Evolutionary conservation across 106 monocot species (phyloP), one percentile per base, ranked within the genome.

Genomic region (Apostasia ramifera): DNA sequence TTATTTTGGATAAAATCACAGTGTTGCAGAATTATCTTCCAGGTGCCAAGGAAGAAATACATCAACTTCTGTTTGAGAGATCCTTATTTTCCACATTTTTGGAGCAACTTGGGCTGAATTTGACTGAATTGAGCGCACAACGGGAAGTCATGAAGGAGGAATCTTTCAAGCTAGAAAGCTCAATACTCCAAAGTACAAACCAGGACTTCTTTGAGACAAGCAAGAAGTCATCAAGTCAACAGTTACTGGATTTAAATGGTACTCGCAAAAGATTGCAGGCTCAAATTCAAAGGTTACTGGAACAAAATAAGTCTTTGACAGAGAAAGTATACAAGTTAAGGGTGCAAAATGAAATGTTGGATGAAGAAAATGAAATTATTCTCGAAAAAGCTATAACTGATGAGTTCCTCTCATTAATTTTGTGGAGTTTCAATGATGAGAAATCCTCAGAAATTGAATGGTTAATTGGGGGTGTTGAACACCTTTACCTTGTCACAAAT

Each of bases 81-180:
- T 79, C 85, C 53, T 77, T 94, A 51, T 76, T 80, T 41, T 38
- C 70, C 15, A 78, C 82, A 41, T 71, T 89, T 45, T 44, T 85
- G 0, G 73, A 85, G 57, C 85, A 89, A 57, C 62, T 75, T 50
- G 70, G 74, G 15, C 51, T 62, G 55, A 80, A 80, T 61, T 11
- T 81, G 10, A 53, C 53, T 3, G 73, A 77, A 47, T 57, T 90
- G 58, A 77, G 59, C 42, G 69, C 50, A 8, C 72, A 79, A 47
- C 83, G 75, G 45, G 63, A 61, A 45, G 40, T 43, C 26, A 53
- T 94, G 63, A 67, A 85, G 59, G 48, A 65, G 60, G 87, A 85
- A 48, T 43, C 47, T 63, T 76, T 55, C 57, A 63, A 12, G 1
- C 71, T 76, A 2, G 85, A 91, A 51, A 46, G 85, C 55, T 70